Evolutionary conservation across 1,139 yeast genomes (phyloP).

Genomic region (Lodderomyces metapsilosis): DNA sequence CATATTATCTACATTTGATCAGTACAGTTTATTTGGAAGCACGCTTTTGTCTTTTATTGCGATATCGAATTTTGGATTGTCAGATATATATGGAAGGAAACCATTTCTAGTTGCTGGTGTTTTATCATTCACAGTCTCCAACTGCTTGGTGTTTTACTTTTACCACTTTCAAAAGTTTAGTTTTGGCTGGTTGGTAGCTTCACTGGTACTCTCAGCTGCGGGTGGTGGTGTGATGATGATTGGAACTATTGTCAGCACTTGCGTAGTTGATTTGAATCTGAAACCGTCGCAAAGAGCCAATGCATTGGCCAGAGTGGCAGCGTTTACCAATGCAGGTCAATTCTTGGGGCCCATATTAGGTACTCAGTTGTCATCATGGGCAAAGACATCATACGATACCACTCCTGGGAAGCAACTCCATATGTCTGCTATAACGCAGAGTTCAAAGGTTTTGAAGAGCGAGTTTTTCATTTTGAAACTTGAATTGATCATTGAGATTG

Average conservation of each 20-base stretch:
- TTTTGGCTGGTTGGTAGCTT: slow-evolving; percentile 29
- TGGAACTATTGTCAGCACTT: slow-evolving; percentile 52
- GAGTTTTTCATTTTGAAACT: slow-evolving; percentile 33
- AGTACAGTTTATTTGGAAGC: slow-evolving; percentile 21
- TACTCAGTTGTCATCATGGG: slow-evolving; percentile 29
- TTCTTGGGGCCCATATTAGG: slow-evolving; percentile 67
- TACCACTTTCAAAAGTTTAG: slow-evolving; percentile 29
- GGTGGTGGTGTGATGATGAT: slow-evolving; percentile 55
- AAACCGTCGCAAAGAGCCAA: slow-evolving; percentile 53
- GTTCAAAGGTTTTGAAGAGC: slow-evolving; percentile 14
- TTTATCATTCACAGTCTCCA: slow-evolving; percentile 24
- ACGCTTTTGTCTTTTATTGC: slow-evolving; percentile 32
- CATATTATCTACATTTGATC: slow-evolving; percentile 29
- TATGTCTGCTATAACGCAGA: slow-evolving; percentile 2
- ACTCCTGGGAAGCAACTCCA: slow-evolving; percentile 2
- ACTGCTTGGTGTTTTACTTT: slow-evolving; percentile 20
- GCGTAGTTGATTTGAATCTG: slow-evolving; percentile 59
- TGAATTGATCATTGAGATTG: slow-evolving; percentile 24
- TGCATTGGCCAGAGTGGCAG: slow-evolving; percentile 53
- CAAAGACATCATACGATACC: slow-evolving; percentile 11
- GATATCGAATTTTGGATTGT: slow-evolving; percentile 51
- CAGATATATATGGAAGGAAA: slow-evolving; percentile 65
- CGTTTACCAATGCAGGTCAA: slow-evolving; percentile 56
- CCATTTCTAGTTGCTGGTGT: slow-evolving; percentile 39
- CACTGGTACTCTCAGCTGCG: slow-evolving; percentile 40